Base-by-base conservation (phyloP, 192 early-diverging fungal species). In the Diversispora eburnea region DNA sequence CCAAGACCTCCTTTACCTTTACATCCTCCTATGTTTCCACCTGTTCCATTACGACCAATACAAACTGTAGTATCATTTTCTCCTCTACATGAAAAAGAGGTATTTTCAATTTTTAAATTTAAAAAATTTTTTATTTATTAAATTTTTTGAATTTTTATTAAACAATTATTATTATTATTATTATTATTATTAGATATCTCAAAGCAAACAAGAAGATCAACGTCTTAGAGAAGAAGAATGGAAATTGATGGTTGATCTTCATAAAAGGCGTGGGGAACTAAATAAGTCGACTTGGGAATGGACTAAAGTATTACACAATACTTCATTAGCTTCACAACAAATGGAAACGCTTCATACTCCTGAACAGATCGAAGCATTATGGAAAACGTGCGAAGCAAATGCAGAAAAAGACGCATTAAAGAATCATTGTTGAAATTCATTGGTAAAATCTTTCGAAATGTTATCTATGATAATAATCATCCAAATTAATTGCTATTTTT, bases 281-380 rank as follows among this genome's bases (percentile, higher is more conserved):
- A 20, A 55, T 3, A 70, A 70, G 55, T 25, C 67, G 10, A 39
- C 22, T 41, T 70, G 67, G 67, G 67, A 70, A 54, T 56, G 54
- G 33, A 42, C 22, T 8, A 70, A 70, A 45, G 67, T 42, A 19
- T n/a, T 13, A 20, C 67, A 70, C 19, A 70, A 55, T 17, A 55
- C 52, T 56, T 17, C 41, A 10, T 56, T 55, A 10, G 67, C 67
- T 10, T 33, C 52, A 47, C 22, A 33, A 65, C 63, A 65, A 65
- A 19, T 65, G 15, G 63, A 65, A 65, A 47, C 7, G 19, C 63
- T 65, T 65, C 47, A 33, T 65, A 48, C 63, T 4, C 20, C 20
- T 46, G 63, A 65, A 43, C 22, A 65, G 33, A 46, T 65, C 7
- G 63, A 65, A 19, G 33, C 20, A 46, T n/a, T 46, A 15, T 41